Percentiles rank a stretch among this genome's conserved stretches.
These are phyloP conservation scores for Abortiporus biennis DNA, from an alignment of 1,284 basidiomycete genomes.

Conservation along the genomic window DNA sequence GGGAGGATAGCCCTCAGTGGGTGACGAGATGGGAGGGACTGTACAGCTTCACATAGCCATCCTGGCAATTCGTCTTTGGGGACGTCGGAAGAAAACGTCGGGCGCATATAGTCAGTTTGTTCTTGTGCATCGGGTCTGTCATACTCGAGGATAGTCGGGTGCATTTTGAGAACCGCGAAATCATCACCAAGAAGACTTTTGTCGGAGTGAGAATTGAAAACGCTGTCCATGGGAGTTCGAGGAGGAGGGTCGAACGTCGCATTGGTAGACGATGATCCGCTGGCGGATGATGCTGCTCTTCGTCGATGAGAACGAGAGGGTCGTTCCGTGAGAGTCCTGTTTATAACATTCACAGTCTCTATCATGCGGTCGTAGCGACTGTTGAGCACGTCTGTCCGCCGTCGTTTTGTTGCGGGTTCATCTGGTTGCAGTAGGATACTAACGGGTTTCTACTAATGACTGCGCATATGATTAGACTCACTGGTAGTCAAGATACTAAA, in stretches of 20 bases:
- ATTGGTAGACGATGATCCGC: slow-evolving; percentile 11
- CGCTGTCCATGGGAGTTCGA: slow-evolving; percentile 37
- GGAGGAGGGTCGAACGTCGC: slow-evolving; percentile 31
- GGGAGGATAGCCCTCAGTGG: slow-evolving; percentile 39
- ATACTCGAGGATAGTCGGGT: slow-evolving; percentile 8
- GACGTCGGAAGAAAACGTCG: slow-evolving; percentile 16
- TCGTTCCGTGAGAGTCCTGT: slow-evolving; percentile 18
- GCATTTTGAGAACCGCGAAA: slow-evolving; percentile 40
- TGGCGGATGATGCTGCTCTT: slow-evolving; percentile 28
- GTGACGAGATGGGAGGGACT: slow-evolving; percentile 32
- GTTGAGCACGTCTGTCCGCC: slow-evolving; percentile 47
- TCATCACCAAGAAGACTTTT: slow-evolving; percentile 30
- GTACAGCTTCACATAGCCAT: slow-evolving; percentile 44
- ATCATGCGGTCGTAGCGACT: slow-evolving; percentile 61
- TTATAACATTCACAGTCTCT: slow-evolving; percentile 41
- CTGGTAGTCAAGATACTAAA: too few relatives aligned
- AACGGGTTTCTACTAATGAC: too few relatives aligned
- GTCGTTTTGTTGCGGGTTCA: slow-evolving; percentile 35
- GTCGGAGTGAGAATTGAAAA: slow-evolving; percentile 22
- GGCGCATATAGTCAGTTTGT: neutral
- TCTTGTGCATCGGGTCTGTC: neutral
- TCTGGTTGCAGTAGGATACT: too few relatives aligned
- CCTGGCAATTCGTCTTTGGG: too few relatives aligned
- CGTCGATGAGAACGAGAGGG: slow-evolving; percentile 19
- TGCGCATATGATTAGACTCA: too few relatives aligned